Percentiles rank a stretch among this genome's conserved stretches.
These are phyloP conservation scores for Arabis hirsuta DNA, from an alignment of 345 rosid genomes.

Conservation along the genomic window DNA sequence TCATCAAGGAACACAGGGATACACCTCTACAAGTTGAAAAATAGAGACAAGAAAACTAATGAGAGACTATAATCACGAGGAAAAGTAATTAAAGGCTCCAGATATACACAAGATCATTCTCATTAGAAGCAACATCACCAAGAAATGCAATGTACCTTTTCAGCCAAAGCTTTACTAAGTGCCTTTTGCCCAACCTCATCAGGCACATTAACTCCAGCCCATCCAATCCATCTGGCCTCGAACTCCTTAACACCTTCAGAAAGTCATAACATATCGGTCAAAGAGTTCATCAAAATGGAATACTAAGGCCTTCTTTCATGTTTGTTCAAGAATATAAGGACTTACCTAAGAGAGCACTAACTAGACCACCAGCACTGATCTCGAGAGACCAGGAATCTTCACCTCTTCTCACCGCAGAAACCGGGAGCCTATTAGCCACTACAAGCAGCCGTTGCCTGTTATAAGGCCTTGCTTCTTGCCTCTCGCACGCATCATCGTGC, in stretches of 20 bases:
- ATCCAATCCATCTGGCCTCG: slow-evolving; percentile 99
- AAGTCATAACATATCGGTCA: slow-evolving; percentile 19
- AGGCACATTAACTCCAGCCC: slow-evolving; percentile 99
- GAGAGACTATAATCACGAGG: not conserved
- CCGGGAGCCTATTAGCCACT: slow-evolving; percentile 97
- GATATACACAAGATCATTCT: slow-evolving; percentile 2
- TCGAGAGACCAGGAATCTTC: slow-evolving; percentile 96
- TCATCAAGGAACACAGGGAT: slow-evolving; percentile 99
- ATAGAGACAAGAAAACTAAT: slow-evolving; percentile 10
- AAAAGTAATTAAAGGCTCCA: not conserved
- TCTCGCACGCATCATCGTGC: slow-evolving; percentile 57
- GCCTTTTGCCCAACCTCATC: slow-evolving; percentile 95
- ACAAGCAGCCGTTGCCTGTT: slow-evolving; percentile 84
- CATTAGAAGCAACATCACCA: slow-evolving; percentile 12
- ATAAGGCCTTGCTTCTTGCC: slow-evolving; percentile 68
- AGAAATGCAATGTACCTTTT: slow-evolving; percentile 60
- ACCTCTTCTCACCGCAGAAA: slow-evolving; percentile 93
- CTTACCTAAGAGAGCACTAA: slow-evolving; percentile 92
- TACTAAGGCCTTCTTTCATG: not conserved
- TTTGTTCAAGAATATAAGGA: not conserved
- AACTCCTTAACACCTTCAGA: slow-evolving; percentile 92
- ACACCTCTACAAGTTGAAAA: slow-evolving; percentile 69
- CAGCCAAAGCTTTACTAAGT: slow-evolving; percentile 94
- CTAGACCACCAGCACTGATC: slow-evolving; percentile 97
- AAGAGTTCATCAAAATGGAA: slow-evolving; percentile 1